Base-by-base conservation (phyloP, 768 basidiomycete genomes). In the Stropharia rugosoannulata region DNA sequence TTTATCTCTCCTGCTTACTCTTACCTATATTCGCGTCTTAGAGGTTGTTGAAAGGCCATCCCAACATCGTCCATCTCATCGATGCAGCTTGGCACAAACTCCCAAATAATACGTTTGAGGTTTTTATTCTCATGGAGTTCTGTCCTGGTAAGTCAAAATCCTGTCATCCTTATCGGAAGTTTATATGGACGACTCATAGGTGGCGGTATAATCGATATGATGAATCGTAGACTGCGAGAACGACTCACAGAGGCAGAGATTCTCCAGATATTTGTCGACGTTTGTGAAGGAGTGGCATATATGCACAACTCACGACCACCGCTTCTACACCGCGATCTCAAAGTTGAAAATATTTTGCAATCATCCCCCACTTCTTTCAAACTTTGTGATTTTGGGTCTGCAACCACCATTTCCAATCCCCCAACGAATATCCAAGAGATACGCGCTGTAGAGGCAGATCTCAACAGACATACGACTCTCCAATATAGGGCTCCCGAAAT, bases 401-500 rank as follows among this genome's bases (percentile, higher is more conserved):
- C 96, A 1, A 87, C 89, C 0, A 81, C 85, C 2, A 87, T 95
- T 18, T 73, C 86, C 6, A 81, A 83, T 57, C 81, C 93, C 10
- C 94, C 96, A 6, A 75, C 85, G 7, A 89, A 81, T 15, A 86
- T 84, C 35, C 84, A 89, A 59, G 96, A 98, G 68, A 87, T 98
- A 46, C 86, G 93, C 43, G 83, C 82, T 13, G 77, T 97, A 16
- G 96, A 98, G 64, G 82, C 88, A 36, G 96, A 98, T 70, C 80
- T 99, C 44, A 95, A 96, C 69, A 82, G 88, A 62, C 90, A 97
- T 65, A 99, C 97, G 2, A 99, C 97, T 3, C 78, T 98, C 59
- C 97, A 98, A 69, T 99, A 99, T 68, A 80, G 97, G 42, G 93
- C 96, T n/a, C 96, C 97, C 2, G 97, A 99, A 73, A 97, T 99